phyloP scores from a whole-genome alignment of 768 basidiomycete genomes.

The Phylloporus sp. region DNA sequence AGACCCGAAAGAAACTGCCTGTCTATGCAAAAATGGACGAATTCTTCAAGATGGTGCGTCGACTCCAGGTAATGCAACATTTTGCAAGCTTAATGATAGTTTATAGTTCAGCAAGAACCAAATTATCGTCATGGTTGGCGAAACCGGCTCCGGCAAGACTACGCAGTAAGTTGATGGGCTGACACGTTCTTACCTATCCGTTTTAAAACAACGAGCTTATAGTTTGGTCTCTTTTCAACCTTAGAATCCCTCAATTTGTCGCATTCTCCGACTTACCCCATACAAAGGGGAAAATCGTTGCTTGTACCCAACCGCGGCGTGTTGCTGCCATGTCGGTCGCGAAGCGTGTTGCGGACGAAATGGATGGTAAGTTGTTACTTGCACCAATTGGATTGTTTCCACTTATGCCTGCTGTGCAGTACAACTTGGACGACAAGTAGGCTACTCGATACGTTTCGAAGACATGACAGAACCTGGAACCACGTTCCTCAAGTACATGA shows the following conservation, averaged over 20 bases:
- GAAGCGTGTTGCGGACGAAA: conserved; percentile 97
- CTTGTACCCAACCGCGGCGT: conserved; percentile 94
- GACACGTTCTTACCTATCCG: conserved; percentile 18
- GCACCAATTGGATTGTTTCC: neutral
- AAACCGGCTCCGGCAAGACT: conserved; percentile 95
- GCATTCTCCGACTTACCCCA: conserved; percentile 92
- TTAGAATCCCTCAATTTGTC: conserved; percentile 94
- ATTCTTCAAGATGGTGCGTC: conserved; percentile 82
- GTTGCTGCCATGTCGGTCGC: conserved; percentile 98
- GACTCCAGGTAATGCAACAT: neutral
- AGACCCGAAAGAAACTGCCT: conserved; percentile 81
- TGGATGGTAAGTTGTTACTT: conserved; percentile 74
- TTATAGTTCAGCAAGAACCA: conserved; percentile 46
- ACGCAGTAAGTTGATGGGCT: conserved; percentile 68
- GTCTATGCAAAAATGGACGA: conserved; percentile 92
- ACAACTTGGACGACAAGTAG: conserved; percentile 89
- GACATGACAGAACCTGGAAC: conserved; percentile 76
- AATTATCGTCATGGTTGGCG: conserved; percentile 88
- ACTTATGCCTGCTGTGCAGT: conserved; percentile 45
- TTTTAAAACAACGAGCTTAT: conserved; percentile 21
- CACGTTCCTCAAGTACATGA: conserved; percentile 99
- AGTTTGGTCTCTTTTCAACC: conserved; percentile 29
- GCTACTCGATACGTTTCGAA: conserved; percentile 98
- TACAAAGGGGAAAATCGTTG: conserved; percentile 83
- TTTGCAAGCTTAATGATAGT: neutral